These are phyloP conservation scores for Mimosa pudica DNA, from an alignment of 306 rosid genomes.

Conservation along the genomic window DNA sequence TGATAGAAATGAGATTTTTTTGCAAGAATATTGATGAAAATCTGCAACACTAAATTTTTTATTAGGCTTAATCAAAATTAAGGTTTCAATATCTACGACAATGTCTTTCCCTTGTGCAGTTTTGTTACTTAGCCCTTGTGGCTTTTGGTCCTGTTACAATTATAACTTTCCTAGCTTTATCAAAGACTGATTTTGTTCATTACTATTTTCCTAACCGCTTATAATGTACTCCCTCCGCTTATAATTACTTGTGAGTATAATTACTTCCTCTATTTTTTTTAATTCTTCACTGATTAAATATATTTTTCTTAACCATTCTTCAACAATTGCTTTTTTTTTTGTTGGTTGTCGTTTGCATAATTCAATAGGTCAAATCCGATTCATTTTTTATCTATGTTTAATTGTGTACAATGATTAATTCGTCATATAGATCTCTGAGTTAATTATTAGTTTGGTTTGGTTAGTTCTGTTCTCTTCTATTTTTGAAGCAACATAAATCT, in stretches of 20 bases:
- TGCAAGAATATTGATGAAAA: too few species aligned
- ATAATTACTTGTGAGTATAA: too few species aligned
- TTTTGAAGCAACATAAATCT: neutral
- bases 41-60: too few species aligned
- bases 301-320: too few species aligned
- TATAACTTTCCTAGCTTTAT: neutral
- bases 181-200: neutral
- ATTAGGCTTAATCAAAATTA: slow-evolving; percentile 1
- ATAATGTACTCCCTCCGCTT: neutral
- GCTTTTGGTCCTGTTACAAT: neutral
- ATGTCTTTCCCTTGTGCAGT: neutral
- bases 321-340: too few species aligned
- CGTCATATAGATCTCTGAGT: neutral
- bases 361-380: too few species aligned
- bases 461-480: neutral
- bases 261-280: too few species aligned
- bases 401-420: too few species aligned
- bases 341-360: too few species aligned
- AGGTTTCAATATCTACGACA: neutral
- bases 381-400: too few species aligned
- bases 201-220: neutral
- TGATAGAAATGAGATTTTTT: too few species aligned
- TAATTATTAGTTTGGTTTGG: neutral
- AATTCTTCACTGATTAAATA: too few species aligned
- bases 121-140: neutral